Evolutionary conservation across 805 yeast species (phyloP).

Genomic region (Helenozyma baotianmanensis): DNA sequence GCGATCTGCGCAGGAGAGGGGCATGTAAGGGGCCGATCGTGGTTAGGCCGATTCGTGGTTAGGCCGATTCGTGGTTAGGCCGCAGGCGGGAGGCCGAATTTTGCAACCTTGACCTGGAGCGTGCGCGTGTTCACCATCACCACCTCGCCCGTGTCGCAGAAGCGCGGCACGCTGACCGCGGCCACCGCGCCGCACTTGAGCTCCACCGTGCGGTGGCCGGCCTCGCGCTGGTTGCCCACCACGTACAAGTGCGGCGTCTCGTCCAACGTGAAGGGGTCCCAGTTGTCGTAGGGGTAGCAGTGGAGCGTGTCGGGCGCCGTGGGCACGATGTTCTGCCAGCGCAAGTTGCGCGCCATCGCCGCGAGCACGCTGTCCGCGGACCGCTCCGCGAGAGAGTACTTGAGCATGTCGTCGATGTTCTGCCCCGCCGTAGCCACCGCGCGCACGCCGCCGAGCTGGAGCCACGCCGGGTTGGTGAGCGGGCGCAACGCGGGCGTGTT

Average conservation of each 20-base stretch:
- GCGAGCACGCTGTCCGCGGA: constrained; percentile 8
- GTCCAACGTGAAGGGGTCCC: constrained; percentile 76
- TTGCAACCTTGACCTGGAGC: constrained; percentile 50
- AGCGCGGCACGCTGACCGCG: constrained; percentile 67
- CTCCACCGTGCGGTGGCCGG: constrained; percentile 41
- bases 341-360: constrained; percentile 58
- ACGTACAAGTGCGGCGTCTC: constrained; percentile 85
- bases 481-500: constrained; percentile 15
- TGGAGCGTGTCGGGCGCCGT: constrained; percentile 95
- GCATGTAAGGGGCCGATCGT: too few relatives aligned
- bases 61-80: too few relatives aligned
- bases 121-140: constrained; percentile 58
- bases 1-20: too few relatives aligned
- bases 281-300: constrained; percentile 74
- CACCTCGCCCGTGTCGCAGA: constrained; percentile 58
- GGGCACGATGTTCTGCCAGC: constrained; percentile 87
- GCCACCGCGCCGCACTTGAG: constrained; percentile 36
- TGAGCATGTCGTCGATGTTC: constrained; percentile 70
- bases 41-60: too few relatives aligned
- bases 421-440: constrained; percentile 81
- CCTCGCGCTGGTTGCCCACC: constrained; percentile 76
- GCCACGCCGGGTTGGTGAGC: constrained; percentile 67
- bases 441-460: constrained; percentile 49
- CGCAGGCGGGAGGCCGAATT: too few relatives aligned
- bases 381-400: constrained; percentile 41